Base-by-base conservation (phyloP, 2,329 filamentous ascomycete genomes). In the Nigrograna mackinnonii region DNA sequence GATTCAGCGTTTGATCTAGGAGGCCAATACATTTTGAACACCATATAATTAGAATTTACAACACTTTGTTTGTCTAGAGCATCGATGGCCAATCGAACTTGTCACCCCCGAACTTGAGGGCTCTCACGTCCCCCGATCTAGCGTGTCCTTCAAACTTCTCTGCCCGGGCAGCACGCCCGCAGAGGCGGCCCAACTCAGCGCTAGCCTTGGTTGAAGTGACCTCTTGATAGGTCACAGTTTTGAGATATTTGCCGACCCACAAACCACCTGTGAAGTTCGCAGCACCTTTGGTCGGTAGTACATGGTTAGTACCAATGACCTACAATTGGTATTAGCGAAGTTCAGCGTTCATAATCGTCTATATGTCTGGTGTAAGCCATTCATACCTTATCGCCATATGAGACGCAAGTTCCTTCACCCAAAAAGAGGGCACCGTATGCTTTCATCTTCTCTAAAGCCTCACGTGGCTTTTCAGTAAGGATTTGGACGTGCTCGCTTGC, bases 331-430 rank as follows among this genome's bases (percentile, higher is more conserved):
- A 14, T 28, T 28, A 28, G 16, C 17, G 31, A 34, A 34, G 11
- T 34, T 28, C n/a, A 28, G 24, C 24, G 24, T 28, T 28, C 9
- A 9, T 9, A 34, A 28, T 11, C 24, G 3, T 12, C 24, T 18
- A 28, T 28, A 28, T 9, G 24, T 28, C n/a, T n/a, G 24, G n/a
- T 28, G 9, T 9, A n/a, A 28, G 24, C n/a, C n/a, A n/a, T 28
- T n/a, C n/a, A 28, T 18, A 34, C 31, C 31, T 34, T 34, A 18
- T 34, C 31, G 31, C 31, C 31, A 17, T 34, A 34, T 11, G 31
- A 34, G 13, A 34, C 31, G 31, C 31, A 34, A 13, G 31, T 34
- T 13, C 16, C 17, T 34, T 34, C 31, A 9, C 31, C 31, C 3
- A 34, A 18, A 17, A 34, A 34, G 11, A 34, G 31, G 12, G 31